Evolutionary conservation across 331 rosid genomes (phyloP), one percentile per base, ranked within the genome.

Genomic region (Quercus tomentella): DNA sequence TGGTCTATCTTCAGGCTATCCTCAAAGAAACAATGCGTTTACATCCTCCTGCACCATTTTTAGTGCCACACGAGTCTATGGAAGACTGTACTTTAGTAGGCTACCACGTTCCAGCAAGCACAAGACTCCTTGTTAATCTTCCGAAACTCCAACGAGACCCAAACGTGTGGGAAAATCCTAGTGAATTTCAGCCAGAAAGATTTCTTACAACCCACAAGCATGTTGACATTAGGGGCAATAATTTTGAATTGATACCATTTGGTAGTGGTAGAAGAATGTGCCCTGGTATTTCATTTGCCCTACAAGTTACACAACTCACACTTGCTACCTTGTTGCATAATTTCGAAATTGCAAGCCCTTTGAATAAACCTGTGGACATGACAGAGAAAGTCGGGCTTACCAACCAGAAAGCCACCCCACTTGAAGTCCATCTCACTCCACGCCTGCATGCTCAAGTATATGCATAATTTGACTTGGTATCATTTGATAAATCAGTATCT

Each of bases 211-310:
- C 62, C 2, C 76, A 86, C 26, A 71, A 86, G 3, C 45, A 68
- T 21, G 33, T 86, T 16, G 89, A 86, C 14, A 56, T 86, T 20
- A 82, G 81, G 63, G 89, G 92, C 1, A 72, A 79, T 15, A 41
- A 76, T 65, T 80, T 71, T 35, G 84, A 86, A 58, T 73, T 82
- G 0, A 76, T 84, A 0, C 92, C 92, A 25, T 90, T 90, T 72
- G 92, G 94, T n/a, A 79, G 85, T 65, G 94, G 94, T 2, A 77
- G 94, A 67, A 90, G 92, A 75, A 56, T 77, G 21, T 90, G 90
- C 73, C 92, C 84, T 0, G 89, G 83, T 22, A 45, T 82, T 7
- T 61, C 84, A 1, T 77, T 86, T 6, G 85, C 76, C 2, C 69
- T 86, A n/a, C 88, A 68, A 26, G 74, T 82, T 4, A 22, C 58